phyloP scores from a whole-genome alignment of 805 yeast genomes.

The Starmerella cellae region DNA sequence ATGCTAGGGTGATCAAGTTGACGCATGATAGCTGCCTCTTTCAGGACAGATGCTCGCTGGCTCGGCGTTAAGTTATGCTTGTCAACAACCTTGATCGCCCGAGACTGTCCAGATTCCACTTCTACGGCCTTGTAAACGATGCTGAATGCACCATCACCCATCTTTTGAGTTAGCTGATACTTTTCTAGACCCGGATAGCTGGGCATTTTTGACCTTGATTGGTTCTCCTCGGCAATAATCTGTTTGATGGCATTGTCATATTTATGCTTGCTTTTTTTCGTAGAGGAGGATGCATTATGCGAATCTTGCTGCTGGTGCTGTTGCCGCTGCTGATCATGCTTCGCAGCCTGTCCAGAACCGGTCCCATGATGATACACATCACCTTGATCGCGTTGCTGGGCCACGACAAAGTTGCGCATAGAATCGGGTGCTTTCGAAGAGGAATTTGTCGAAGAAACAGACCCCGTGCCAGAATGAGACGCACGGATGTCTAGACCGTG shows the following conservation, averaged over 20 bases:
- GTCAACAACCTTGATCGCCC: constrained; percentile 67
- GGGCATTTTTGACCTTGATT: constrained; percentile 25
- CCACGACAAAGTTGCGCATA: no score
- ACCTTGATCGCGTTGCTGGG: no score
- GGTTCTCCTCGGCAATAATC: constrained; percentile 32
- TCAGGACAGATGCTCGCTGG: constrained; percentile 35
- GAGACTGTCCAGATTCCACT: constrained; percentile 31
- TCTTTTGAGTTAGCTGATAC: constrained; percentile 29
- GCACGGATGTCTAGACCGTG: neutral
- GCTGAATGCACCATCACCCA: constrained; percentile 74
- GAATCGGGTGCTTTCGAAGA: neutral
- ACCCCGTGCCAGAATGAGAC: neutral
- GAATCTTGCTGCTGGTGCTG: neutral
- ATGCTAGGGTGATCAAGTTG: constrained; percentile 49
- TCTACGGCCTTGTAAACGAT: constrained; percentile 64
- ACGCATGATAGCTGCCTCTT: constrained; percentile 64
- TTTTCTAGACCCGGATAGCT: constrained; percentile 30
- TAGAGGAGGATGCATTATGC: neutral
- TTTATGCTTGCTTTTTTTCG: constrained; percentile 14
- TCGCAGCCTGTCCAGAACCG: neutral
- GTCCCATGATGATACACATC: neutral
- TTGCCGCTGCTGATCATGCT: neutral
- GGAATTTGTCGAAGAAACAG: neutral
- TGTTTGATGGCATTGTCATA: constrained; percentile 29
- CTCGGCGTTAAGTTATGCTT: constrained; percentile 37